Conservation (phyloP, 2,329 filamentous ascomycete species). For the Emydomyces testavorans region DNA sequence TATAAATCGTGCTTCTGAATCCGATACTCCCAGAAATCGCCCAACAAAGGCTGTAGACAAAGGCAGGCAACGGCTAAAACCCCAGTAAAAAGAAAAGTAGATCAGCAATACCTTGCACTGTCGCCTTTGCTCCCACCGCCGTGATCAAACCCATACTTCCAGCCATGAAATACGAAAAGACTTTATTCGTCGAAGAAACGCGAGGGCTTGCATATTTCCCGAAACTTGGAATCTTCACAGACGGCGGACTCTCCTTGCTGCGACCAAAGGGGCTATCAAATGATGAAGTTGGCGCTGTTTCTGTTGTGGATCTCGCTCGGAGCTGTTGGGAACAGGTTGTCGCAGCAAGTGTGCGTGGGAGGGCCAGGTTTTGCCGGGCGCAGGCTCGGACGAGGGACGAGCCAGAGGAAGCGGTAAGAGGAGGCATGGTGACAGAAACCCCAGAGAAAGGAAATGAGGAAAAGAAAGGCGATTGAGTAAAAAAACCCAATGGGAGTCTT, state of each 20-base stretch:
- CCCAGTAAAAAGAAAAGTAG: neutral
- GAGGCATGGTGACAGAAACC: constrained; percentile 46
- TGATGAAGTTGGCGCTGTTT: constrained; percentile 28
- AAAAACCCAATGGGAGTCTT: constrained; percentile 13
- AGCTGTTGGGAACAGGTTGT: constrained; percentile 32
- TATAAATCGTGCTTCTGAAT: neutral
- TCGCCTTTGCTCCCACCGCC: constrained; percentile 91
- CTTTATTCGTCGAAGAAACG: constrained; percentile 60
- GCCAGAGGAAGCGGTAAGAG: constrained; percentile 57
- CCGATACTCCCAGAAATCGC: neutral
- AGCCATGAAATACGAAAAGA: constrained; percentile 98
- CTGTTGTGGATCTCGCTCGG: constrained; percentile 27
- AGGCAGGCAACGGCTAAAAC: neutral
- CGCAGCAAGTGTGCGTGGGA: constrained; percentile 30
- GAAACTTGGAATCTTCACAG: constrained; percentile 75
- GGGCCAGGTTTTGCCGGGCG: constrained; percentile 38
- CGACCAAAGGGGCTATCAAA: constrained; percentile 48
- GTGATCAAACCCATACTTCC: constrained; percentile 85
- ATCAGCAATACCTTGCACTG: constrained; percentile 75
- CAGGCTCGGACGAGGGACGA: constrained; percentile 51
- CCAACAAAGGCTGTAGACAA: neutral
- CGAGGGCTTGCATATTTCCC: constrained; percentile 69
- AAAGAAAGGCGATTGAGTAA: constrained; percentile 24
- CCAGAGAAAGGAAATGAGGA: constrained; percentile 17
- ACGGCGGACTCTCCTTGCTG: constrained; percentile 36